Conservation (phyloP, 495 filamentous ascomycete genomes). For the Podospora fimiseda region DNA sequence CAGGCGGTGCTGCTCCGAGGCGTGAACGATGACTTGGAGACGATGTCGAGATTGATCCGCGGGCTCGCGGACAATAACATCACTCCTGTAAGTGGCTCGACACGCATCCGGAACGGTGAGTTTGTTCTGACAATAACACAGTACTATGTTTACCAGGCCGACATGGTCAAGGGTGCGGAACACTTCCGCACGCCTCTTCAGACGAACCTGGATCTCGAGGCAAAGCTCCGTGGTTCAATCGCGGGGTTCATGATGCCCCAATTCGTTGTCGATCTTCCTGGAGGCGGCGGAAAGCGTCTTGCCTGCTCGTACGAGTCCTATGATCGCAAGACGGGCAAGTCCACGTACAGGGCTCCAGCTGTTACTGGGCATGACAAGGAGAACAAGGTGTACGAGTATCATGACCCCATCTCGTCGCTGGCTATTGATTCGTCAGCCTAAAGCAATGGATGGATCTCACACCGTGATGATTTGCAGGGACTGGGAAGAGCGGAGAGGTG, state of each 20-base stretch:
- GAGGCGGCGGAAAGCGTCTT: conserved; percentile 54
- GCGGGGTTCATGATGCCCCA: conserved; percentile 54
- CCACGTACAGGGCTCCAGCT: conserved; percentile 47
- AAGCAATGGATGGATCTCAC: too few species aligned
- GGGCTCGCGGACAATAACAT: conserved; percentile 49
- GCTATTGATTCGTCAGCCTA: not conserved
- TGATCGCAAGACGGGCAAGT: conserved; percentile 43
- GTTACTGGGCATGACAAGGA: conserved; percentile 40
- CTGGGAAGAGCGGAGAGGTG: too few species aligned
- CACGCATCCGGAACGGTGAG: too few species aligned
- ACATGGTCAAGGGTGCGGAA: conserved; percentile 51
- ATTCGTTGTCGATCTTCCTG: conserved; percentile 57
- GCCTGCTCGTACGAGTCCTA: conserved; percentile 46
- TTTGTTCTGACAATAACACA: conserved; percentile 16
- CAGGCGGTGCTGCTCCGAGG: conserved; percentile 49
- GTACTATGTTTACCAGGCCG: conserved; percentile 57
- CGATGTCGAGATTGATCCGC: conserved; percentile 46
- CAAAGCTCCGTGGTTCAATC: conserved; percentile 48
- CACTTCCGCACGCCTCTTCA: conserved; percentile 55
- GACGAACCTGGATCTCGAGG: conserved; percentile 50
- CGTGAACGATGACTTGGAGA: conserved; percentile 48
- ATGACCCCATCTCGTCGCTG: conserved; percentile 41
- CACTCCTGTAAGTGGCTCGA: conserved; percentile 44
- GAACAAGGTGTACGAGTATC: conserved; percentile 49
- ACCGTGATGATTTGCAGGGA: too few species aligned